These are phyloP conservation scores for Brachypodium distachyon DNA, from an alignment of 202 grass and related monocot genomes.

Conservation along the genomic window DNA sequence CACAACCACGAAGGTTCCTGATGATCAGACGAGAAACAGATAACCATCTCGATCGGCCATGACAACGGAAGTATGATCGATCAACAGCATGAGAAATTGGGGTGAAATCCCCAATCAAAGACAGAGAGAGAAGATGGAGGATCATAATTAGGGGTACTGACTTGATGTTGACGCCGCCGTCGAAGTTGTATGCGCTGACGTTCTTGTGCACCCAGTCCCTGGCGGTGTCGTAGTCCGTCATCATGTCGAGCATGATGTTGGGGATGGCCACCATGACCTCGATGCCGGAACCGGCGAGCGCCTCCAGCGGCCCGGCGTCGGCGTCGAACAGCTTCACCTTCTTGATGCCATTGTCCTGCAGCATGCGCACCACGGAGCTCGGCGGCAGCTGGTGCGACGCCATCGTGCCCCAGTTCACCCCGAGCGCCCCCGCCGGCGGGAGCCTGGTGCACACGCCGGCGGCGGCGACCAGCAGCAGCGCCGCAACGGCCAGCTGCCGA, in stretches of 20 bases:
- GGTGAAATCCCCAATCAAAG: background rate
- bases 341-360: slow-evolving; percentile 80
- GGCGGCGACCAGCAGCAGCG: background rate
- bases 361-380: slow-evolving; percentile 53
- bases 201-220: slow-evolving; percentile 82
- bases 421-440: slow-evolving; percentile 34
- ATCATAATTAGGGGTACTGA: slow-evolving; percentile 26
- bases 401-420: slow-evolving; percentile 93
- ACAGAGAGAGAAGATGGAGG: background rate
- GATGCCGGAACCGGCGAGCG: slow-evolving; percentile 53
- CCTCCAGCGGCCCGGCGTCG: slow-evolving; percentile 42
- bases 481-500: background rate
- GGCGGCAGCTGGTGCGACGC: slow-evolving; percentile 73
- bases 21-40: no score
- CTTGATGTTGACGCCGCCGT: slow-evolving; percentile 83
- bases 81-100: background rate
- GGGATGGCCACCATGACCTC: slow-evolving; percentile 86
- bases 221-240: slow-evolving; percentile 74
- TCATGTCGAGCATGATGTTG: slow-evolving; percentile 62
- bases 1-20: background rate
- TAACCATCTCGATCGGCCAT: background rate
- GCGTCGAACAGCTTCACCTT: slow-evolving; percentile 97
- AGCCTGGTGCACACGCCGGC: background rate
- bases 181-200: slow-evolving; percentile 63
- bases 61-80: background rate